Conservation (phyloP, 352 stramenopile species). For the Pythium rhizo-oryzae region DNA sequence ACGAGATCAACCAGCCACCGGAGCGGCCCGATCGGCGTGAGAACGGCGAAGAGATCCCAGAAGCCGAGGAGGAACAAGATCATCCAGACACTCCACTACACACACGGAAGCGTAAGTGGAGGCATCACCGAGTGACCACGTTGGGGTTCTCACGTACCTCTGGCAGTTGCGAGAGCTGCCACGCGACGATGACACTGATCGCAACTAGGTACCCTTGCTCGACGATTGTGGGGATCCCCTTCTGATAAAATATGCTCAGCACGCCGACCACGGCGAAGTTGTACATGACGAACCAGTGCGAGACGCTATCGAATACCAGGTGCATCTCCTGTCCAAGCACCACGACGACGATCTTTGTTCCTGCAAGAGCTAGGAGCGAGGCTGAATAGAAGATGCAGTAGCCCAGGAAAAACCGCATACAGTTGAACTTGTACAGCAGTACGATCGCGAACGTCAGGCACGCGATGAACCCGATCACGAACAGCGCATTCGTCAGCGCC, state of each 20-base stretch:
- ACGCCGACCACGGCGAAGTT: slow-evolving; percentile 89
- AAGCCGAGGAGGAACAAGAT: slow-evolving; percentile 93
- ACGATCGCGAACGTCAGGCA: slow-evolving; percentile 80
- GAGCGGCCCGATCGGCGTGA: slow-evolving; percentile 95
- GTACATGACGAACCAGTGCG: slow-evolving; percentile 80
- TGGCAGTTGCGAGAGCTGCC: slow-evolving; percentile 95
- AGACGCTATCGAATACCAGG: slow-evolving; percentile 55
- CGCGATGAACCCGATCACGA: slow-evolving; percentile 83
- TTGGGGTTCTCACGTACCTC: slow-evolving; percentile 80
- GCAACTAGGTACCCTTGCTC: slow-evolving; percentile 92
- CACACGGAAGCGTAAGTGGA: too few species aligned
- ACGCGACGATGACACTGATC: slow-evolving; percentile 96
- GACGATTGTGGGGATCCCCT: slow-evolving; percentile 72
- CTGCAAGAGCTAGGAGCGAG: slow-evolving; percentile 67
- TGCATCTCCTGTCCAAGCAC: slow-evolving; percentile 49
- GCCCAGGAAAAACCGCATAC: slow-evolving; percentile 68
- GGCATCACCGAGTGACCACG: too few species aligned
- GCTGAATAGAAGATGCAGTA: slow-evolving; percentile 83
- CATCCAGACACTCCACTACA: slow-evolving; percentile 89
- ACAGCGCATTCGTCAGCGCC: slow-evolving; percentile 73
- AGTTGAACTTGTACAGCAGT: slow-evolving; percentile 85
- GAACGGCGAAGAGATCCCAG: slow-evolving; percentile 97
- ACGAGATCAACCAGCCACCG: slow-evolving; percentile 94
- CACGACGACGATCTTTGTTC: slow-evolving; percentile 73
- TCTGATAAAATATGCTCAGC: slow-evolving; percentile 88